These are phyloP conservation scores for Nelumbo lutea DNA, from an alignment of 164 flowering plant species.

Conservation along the genomic window DNA sequence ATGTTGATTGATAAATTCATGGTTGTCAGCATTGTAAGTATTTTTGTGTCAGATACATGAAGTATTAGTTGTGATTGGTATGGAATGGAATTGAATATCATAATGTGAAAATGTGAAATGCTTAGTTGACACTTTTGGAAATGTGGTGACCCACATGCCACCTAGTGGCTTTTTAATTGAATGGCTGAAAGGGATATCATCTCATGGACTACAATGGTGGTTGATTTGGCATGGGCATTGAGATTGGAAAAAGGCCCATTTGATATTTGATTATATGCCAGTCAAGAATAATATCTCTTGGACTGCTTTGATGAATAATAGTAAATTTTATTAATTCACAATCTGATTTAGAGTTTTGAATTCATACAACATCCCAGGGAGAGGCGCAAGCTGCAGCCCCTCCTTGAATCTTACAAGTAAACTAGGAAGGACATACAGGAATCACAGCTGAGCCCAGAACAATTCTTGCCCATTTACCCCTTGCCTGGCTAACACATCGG, in stretches of 20 bases:
- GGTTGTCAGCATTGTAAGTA: constrained; percentile 35
- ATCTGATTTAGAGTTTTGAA: too few relatives aligned
- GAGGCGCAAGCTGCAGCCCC: too few relatives aligned
- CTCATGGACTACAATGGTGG: constrained; percentile 68
- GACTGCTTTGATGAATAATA: constrained; percentile 40
- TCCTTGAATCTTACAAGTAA: too few relatives aligned
- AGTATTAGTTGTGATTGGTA: constrained; percentile 29
- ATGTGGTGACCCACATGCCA: constrained; percentile 34
- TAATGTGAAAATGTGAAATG: constrained; percentile 29
- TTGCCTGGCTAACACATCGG: too few relatives aligned
- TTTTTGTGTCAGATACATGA: constrained; percentile 56
- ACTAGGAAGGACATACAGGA: too few relatives aligned
- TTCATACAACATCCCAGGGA: too few relatives aligned
- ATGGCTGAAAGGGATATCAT: constrained; percentile 52
- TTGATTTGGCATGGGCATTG: constrained; percentile 29
- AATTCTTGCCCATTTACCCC: too few relatives aligned
- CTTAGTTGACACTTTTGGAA: constrained; percentile 63
- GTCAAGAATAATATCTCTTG: constrained; percentile 45
- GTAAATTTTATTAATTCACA: too few relatives aligned
- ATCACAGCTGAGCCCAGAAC: too few relatives aligned
- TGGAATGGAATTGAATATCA: constrained; percentile 31
- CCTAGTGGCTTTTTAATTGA: constrained; percentile 27
- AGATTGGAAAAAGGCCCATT: constrained; percentile 40
- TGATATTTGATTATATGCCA: constrained; percentile 45
- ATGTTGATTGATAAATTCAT: constrained; percentile 44